Evolutionary conservation across 192 early-diverging fungal genomes (phyloP).

Genomic region (Coemansia umbellata): DNA sequence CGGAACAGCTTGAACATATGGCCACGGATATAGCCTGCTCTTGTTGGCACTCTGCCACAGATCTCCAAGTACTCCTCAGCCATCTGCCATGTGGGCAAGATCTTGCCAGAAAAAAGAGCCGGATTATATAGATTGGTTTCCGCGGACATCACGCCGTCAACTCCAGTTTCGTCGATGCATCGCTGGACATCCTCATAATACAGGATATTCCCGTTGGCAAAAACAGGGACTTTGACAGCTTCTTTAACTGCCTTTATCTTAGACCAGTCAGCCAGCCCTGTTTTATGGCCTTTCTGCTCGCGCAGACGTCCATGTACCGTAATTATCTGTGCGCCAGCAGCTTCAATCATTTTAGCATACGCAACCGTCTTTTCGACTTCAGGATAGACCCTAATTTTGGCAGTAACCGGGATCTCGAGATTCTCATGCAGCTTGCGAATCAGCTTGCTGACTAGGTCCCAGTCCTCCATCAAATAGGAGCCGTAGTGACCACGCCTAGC

Average conservation of each 20-base stretch:
- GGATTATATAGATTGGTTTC: slow-evolving; percentile 87
- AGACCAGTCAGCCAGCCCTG: slow-evolving; percentile 94
- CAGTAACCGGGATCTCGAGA: slow-evolving; percentile 85
- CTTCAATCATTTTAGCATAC: slow-evolving; percentile 96
- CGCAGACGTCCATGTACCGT: slow-evolving; percentile 92
- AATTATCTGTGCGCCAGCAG: slow-evolving; percentile 85
- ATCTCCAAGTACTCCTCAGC: slow-evolving; percentile 90
- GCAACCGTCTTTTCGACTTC: slow-evolving; percentile 85
- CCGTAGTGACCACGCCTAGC: slow-evolving; percentile 90
- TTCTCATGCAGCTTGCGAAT: slow-evolving; percentile 76
- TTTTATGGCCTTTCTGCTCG: slow-evolving; percentile 96
- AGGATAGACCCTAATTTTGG: slow-evolving; percentile 91
- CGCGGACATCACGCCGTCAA: slow-evolving; percentile 93
- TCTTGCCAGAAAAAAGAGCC: slow-evolving; percentile 67
- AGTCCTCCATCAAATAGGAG: slow-evolving; percentile 91
- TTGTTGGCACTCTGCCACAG: slow-evolving; percentile 62
- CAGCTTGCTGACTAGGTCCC: slow-evolving; percentile 62
- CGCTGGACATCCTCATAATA: slow-evolving; percentile 85
- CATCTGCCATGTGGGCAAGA: slow-evolving; percentile 70
- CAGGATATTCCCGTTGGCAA: slow-evolving; percentile 98
- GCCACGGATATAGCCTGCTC: slow-evolving; percentile 66
- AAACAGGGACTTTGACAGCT: slow-evolving; percentile 81
- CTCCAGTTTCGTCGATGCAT: slow-evolving; percentile 80
- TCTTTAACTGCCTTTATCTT: slow-evolving; percentile 83
- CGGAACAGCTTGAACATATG: slow-evolving; percentile 94